Evolutionary conservation across 495 filamentous ascomycete genomes (phyloP).

Genomic region (Usnea hakonensis): DNA sequence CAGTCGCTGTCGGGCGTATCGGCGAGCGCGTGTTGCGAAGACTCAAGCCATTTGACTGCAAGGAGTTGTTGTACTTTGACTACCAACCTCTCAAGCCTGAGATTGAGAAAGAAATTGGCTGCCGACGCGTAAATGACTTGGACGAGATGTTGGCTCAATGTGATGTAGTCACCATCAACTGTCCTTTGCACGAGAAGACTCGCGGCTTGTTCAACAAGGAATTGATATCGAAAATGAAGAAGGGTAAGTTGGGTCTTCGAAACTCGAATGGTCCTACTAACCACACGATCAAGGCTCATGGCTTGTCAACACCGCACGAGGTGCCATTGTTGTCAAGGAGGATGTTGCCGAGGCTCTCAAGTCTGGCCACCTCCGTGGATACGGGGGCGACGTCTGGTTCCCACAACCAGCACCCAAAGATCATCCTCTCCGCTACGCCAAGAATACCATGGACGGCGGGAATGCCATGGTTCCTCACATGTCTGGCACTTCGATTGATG

Average conservation of each 20-base stretch:
- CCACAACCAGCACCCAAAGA: constrained; percentile 92
- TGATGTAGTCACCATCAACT: constrained; percentile 99
- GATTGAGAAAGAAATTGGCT: constrained; percentile 93
- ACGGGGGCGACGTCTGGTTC: constrained; percentile 94
- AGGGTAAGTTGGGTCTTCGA: constrained; percentile 44
- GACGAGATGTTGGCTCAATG: constrained; percentile 96
- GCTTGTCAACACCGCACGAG: constrained; percentile 97
- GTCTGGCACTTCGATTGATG: constrained; percentile 94
- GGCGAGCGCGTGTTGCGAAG: constrained; percentile 95
- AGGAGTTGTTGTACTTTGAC: constrained; percentile 98
- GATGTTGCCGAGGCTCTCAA: constrained; percentile 93
- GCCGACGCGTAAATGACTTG: constrained; percentile 73
- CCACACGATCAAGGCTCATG: constrained; percentile 56
- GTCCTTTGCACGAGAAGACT: constrained; percentile 97
- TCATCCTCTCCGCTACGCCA: constrained; percentile 85
- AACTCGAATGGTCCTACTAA: constrained; percentile 15
- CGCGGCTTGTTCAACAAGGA: constrained; percentile 97
- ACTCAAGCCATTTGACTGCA: constrained; percentile 96
- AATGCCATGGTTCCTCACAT: constrained; percentile 99
- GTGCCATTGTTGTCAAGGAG: constrained; percentile 98
- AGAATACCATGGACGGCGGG: constrained; percentile 91
- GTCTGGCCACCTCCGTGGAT: constrained; percentile 88
- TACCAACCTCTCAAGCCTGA: constrained; percentile 89
- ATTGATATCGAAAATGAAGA: constrained; percentile 99
- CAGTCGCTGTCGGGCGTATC: constrained; percentile 94